These are phyloP conservation scores for Sicyos baderoa DNA, from an alignment of 306 rosid genomes.

Conservation along the genomic window DNA sequence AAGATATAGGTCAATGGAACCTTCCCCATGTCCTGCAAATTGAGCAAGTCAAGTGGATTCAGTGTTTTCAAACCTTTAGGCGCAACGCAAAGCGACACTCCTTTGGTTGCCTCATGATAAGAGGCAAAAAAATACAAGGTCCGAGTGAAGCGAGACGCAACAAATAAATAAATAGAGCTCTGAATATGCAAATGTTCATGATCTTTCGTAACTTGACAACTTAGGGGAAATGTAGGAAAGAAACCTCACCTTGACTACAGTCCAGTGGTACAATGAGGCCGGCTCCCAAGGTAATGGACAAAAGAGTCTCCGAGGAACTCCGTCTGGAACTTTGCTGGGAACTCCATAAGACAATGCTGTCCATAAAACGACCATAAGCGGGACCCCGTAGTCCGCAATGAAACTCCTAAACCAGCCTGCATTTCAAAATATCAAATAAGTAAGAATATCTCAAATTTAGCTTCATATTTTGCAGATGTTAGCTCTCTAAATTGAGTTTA, in stretches of 20 bases:
- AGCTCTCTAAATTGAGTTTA: not conserved
- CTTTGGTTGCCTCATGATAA: no score
- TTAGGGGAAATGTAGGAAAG: no score
- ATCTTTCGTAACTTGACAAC: no score
- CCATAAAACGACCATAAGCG: slow-evolving; percentile 70
- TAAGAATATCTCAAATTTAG: slow-evolving; percentile 42
- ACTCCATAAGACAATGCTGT: slow-evolving; percentile 53
- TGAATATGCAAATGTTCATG: no score
- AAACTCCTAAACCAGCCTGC: slow-evolving; percentile 61
- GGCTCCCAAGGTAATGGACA: slow-evolving; percentile 74
- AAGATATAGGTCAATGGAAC: slow-evolving; percentile 50
- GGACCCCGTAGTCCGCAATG: slow-evolving; percentile 76
- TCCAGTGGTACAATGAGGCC: slow-evolving; percentile 67
- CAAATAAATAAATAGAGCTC: no score
- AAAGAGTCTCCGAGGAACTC: slow-evolving; percentile 71
- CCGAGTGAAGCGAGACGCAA: no score
- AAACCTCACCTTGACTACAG: slow-evolving; percentile 51
- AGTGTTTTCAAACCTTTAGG: no score
- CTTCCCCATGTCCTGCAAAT: slow-evolving; percentile 62
- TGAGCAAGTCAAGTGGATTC: no score
- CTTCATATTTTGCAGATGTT: slow-evolving; percentile 35
- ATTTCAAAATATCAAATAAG: slow-evolving; percentile 40
- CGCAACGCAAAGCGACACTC: no score
- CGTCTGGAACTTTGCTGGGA: slow-evolving; percentile 50
- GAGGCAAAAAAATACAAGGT: no score